Conservation (phyloP, 2,329 filamentous ascomycete genomes). For the Cucurbitaria berberidis region DNA sequence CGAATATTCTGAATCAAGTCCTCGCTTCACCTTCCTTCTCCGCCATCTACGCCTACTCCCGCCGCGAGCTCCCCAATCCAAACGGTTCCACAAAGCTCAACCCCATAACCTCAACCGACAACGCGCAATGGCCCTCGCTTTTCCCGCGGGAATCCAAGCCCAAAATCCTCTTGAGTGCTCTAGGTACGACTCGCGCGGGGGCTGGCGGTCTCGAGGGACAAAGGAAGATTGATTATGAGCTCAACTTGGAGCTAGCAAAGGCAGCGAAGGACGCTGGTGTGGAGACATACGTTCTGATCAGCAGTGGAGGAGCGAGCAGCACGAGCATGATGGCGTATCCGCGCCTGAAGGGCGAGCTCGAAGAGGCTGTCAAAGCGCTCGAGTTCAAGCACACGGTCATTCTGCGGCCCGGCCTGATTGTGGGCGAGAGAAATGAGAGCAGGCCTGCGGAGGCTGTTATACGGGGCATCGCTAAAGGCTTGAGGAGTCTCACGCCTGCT, state of each 20-base stretch:
- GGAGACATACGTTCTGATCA: conserved; percentile 79
- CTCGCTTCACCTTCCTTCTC: conserved; percentile 61
- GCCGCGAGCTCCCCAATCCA: conserved; percentile 63
- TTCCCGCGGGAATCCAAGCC: conserved; percentile 67
- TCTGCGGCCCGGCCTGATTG: conserved; percentile 73
- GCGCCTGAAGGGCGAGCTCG: conserved; percentile 86
- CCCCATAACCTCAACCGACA: conserved; percentile 70
- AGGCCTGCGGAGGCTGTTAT: conserved; percentile 65
- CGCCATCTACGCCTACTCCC: conserved; percentile 68
- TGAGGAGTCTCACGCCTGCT: conserved; percentile 54
- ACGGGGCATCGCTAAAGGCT: conserved; percentile 60
- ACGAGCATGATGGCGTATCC: conserved; percentile 60
- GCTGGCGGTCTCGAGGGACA: conserved; percentile 81
- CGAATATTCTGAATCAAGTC: conserved; percentile 71
- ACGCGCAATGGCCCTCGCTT: conserved; percentile 68
- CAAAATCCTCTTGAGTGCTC: conserved; percentile 72
- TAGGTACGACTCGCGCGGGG: conserved; percentile 78
- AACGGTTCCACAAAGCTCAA: conserved; percentile 65
- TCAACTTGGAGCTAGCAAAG: conserved; percentile 79
- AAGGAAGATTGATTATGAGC: conserved; percentile 85
- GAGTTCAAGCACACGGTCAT: conserved; percentile 82
- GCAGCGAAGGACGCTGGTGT: conserved; percentile 75
- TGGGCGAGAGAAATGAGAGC: conserved; percentile 70
- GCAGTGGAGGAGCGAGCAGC: conserved; percentile 60
- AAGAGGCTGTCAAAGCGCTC: conserved; percentile 74